Conservation (phyloP, 768 basidiomycete genomes). For the Clavaria fumosa region DNA sequence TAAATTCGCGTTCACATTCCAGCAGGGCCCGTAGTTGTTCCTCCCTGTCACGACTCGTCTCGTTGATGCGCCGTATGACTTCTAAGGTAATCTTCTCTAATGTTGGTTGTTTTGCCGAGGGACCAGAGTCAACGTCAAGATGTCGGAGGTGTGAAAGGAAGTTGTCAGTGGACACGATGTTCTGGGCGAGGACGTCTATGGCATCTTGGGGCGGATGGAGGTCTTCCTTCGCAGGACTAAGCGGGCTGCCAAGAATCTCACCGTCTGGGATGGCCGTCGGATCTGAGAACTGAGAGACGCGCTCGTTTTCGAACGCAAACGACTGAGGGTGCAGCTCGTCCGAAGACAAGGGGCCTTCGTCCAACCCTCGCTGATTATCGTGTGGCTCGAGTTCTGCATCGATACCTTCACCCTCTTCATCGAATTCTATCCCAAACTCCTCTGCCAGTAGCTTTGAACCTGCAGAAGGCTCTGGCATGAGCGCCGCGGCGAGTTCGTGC, state of each 20-base stretch:
- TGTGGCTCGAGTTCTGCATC: slow-evolving; percentile 28
- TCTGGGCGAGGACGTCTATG: slow-evolving; percentile 56
- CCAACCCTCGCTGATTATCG: slow-evolving; percentile 18
- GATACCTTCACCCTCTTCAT: slow-evolving; percentile 74
- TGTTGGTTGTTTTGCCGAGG: slow-evolving; percentile 24
- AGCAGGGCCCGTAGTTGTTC: slow-evolving; percentile 65
- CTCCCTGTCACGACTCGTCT: slow-evolving; percentile 62
- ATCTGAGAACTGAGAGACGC: slow-evolving; percentile 16
- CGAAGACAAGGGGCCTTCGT: slow-evolving; percentile 25
- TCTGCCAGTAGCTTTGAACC: slow-evolving; percentile 70
- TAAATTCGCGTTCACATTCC: slow-evolving; percentile 67
- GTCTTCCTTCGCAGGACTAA: slow-evolving; percentile 19
- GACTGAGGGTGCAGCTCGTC: slow-evolving; percentile 24
- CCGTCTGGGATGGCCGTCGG: slow-evolving; percentile 27
- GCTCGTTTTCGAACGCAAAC: slow-evolving; percentile 13
- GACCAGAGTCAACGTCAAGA: slow-evolving; percentile 40
- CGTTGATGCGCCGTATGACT: slow-evolving; percentile 64
- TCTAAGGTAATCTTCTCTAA: slow-evolving; percentile 63
- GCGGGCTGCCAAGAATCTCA: slow-evolving; percentile 27
- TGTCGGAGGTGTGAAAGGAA: slow-evolving; percentile 60
- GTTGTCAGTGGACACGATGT: slow-evolving; percentile 62
- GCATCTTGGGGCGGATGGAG: slow-evolving; percentile 36
- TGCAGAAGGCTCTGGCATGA: slow-evolving; percentile 74
- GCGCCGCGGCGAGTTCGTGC: slow-evolving; percentile 73
- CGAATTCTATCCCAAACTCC: slow-evolving; percentile 83